phyloP scores from a whole-genome alignment of 257 asterid genomes.

The Ophiorrhiza pumila region DNA sequence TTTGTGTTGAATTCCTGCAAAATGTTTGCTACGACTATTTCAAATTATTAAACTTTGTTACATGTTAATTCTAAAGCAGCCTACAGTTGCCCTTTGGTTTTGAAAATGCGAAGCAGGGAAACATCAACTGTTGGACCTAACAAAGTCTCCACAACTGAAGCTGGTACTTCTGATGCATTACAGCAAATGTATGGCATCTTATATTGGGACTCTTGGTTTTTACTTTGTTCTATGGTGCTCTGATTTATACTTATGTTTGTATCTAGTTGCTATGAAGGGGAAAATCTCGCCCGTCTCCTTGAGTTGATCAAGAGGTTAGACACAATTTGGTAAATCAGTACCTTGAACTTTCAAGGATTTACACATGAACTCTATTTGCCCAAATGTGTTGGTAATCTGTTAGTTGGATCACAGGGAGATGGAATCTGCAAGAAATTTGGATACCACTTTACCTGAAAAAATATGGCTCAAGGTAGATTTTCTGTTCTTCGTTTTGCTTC shows the following conservation, averaged over 20 bases:
- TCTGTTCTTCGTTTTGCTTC: conserved; percentile 6
- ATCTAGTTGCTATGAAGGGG: conserved; percentile 63
- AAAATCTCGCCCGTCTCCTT: conserved; percentile 51
- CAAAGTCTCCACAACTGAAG: neutral
- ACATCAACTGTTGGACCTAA: neutral
- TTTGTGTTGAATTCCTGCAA: too few relatives aligned
- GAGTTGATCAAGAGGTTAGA: conserved; percentile 43
- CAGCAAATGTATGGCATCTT: conserved; percentile 12
- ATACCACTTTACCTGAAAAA: conserved; percentile 52
- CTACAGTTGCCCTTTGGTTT: neutral
- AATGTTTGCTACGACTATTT: too few relatives aligned
- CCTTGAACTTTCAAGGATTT: neutral
- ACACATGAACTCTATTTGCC: neutral
- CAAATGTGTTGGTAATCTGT: neutral
- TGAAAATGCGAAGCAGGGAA: neutral
- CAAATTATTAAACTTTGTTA: too few relatives aligned
- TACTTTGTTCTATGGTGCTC: neutral
- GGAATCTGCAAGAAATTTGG: conserved; percentile 41
- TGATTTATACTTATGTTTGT: neutral
- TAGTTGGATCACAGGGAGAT: conserved; percentile 49
- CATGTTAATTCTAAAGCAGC: too few relatives aligned
- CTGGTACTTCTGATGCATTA: neutral
- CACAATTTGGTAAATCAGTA: neutral
- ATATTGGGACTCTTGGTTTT: neutral
- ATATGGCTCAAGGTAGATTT: conserved; percentile 67